A percentile compares a stretch with the other conserved stretches of the same genome.
phyloP scores from a whole-genome alignment of 2,329 filamentous ascomycete species.

The Ascochyta lentis region DNA sequence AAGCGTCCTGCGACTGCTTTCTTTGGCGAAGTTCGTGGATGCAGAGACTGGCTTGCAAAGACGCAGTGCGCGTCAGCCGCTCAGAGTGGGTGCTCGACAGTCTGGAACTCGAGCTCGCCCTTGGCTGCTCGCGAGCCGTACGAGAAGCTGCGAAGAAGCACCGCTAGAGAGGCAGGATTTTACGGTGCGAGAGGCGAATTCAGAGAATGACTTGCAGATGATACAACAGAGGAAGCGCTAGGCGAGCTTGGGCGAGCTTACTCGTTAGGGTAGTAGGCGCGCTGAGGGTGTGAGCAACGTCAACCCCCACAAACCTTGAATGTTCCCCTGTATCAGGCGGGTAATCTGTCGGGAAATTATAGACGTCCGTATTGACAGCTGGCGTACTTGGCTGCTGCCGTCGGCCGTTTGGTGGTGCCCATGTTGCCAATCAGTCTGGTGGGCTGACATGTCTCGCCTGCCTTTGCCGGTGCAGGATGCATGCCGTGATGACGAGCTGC shows the following conservation, averaged over 20 bases:
- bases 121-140: not conserved
- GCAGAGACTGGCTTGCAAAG: too few relatives aligned
- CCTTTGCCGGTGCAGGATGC: conserved; percentile 3
- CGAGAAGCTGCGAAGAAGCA: conserved; percentile 7
- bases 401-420: conserved; percentile 7
- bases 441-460: conserved; percentile 12
- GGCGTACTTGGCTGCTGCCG: conserved; percentile 14
- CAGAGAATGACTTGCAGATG: conserved; percentile 24
- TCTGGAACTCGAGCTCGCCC: not conserved
- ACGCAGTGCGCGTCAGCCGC: not conserved
- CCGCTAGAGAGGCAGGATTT: conserved; percentile 2
- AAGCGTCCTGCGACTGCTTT: not conserved
- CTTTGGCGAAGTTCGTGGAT: not conserved
- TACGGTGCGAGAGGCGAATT: conserved; percentile 13
- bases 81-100: not conserved
- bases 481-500: conserved; percentile 3
- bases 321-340: conserved; percentile 21
- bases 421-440: conserved; percentile 18
- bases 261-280: not conserved
- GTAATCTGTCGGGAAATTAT: conserved; percentile 33
- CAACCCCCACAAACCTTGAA: conserved; percentile 30
- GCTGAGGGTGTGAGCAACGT: conserved; percentile 15
- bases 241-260: conserved; percentile 1
- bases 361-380: conserved; percentile 24
- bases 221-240: conserved; percentile 19